Evolutionary conservation across 148 eudicot species (phyloP).

Genomic region (Chenopodium album): DNA sequence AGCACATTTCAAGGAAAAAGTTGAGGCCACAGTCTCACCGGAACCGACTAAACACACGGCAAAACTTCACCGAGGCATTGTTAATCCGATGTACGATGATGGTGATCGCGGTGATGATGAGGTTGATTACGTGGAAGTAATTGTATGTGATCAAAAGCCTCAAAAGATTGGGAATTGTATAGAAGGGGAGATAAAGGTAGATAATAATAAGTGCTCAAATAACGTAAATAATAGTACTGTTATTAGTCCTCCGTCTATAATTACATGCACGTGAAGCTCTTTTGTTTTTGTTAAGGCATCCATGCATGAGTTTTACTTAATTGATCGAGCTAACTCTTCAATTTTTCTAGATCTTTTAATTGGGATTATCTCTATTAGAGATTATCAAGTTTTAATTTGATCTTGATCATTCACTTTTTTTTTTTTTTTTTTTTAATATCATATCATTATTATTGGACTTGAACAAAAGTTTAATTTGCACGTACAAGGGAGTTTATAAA

Average conservation of each 20-base stretch:
- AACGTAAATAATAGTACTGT: conserved; percentile 12
- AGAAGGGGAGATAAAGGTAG: conserved; percentile 12
- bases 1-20: conserved; percentile 36
- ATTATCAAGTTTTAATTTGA: too few relatives aligned
- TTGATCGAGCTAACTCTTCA: background rate
- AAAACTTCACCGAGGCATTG: conserved; percentile 41
- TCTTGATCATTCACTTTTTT: background rate
- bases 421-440: too few relatives aligned
- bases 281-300: background rate
- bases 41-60: conserved; percentile 20
- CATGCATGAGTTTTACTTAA: background rate
- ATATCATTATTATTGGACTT: too few relatives aligned
- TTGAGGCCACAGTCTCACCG: conserved; percentile 20
- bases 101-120: background rate
- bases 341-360: background rate
- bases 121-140: conserved; percentile 32
- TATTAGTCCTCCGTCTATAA: background rate
- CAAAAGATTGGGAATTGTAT: conserved; percentile 18
- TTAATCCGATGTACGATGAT: conserved; percentile 42
- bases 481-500: too few relatives aligned
- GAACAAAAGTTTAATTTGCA: too few relatives aligned
- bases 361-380: background rate
- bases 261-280: conserved; percentile 18
- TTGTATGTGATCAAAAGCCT: conserved; percentile 14
- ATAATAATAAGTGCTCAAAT: background rate